Evolutionary conservation across 805 yeast genomes (phyloP), one percentile per base, ranked within the genome.

Genomic region (Sugiyamaella qingdaonensis): DNA sequence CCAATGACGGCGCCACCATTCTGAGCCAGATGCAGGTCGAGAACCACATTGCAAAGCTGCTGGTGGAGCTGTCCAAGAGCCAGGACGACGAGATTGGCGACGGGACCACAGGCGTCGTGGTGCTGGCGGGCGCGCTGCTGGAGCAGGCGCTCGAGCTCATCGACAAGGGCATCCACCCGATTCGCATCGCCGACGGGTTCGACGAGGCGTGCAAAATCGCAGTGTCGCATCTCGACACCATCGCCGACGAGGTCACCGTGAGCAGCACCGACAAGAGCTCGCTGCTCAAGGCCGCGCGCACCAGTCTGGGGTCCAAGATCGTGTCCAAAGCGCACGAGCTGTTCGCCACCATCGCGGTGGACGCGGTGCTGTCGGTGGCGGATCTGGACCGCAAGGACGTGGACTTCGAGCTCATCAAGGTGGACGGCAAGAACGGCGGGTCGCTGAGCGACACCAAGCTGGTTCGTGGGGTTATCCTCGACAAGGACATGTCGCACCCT

Each of bases 31-130:
- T 94, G 97, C 96, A 94, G 69, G 78, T 94, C 59, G 96, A 90
- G 61, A 91, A 87, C 70, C 96, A 94, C 73, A 90, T 94, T 62
- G 99, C 99, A 60, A 94, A 94, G 72, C 77, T 94, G 56, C 75
- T 94, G 65, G 99, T 94, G 16, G 96, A 95, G 72, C 78, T 94
- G 59, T 86, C 97, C 31, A 87, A 81, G 69, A 88, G 96, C 27
- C 99, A 92, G 76, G 99, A 92, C 70, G 97, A 94, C 68, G 98
- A 92, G 73, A 89, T 92, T 68, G 99, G 99, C 53, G 99, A 92
- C 69, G 99, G 99, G 66, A 94, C 99, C 29, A 94, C 99, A 4
- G 98, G 98, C 67, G 99, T 94, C 29, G 98, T 94, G 51, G 98
- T 94, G 1, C 75, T 94, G 49, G 98, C 99, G 0, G 87, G 96